These are phyloP conservation scores for Periconia sp. DNA, from an alignment of 2,329 filamentous ascomycete genomes.

Conservation along the genomic window DNA sequence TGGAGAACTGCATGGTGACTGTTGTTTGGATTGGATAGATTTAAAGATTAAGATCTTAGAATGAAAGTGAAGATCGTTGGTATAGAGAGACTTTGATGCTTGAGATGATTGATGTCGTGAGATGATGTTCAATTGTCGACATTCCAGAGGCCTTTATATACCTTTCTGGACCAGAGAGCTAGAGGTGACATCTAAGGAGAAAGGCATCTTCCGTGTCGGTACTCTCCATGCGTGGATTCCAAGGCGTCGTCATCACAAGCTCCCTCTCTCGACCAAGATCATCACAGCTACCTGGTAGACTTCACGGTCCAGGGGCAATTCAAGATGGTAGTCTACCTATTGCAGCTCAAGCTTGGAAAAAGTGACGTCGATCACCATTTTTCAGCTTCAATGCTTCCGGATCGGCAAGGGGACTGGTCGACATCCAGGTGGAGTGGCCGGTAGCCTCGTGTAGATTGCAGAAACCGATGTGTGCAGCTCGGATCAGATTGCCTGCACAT, in stretches of 20 bases:
- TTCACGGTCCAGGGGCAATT: slow-evolving; percentile 23
- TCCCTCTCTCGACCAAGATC: slow-evolving; percentile 23
- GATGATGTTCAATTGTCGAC: slow-evolving; percentile 28
- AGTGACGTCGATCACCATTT: slow-evolving; percentile 38
- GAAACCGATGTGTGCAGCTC: slow-evolving; percentile 27
- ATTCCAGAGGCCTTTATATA: slow-evolving; percentile 38
- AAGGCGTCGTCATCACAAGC: slow-evolving; percentile 33
- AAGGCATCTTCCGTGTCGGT: neutral
- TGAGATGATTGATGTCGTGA: slow-evolving; percentile 28
- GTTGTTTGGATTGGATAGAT: slow-evolving; percentile 12
- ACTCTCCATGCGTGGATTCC: slow-evolving; percentile 7
- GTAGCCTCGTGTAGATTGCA: slow-evolving; percentile 21
- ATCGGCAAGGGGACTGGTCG: slow-evolving; percentile 23
- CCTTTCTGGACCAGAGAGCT: slow-evolving; percentile 14
- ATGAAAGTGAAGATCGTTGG: slow-evolving; percentile 13
- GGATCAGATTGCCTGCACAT: slow-evolving; percentile 22
- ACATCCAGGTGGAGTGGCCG: slow-evolving; percentile 16
- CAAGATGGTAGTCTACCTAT: slow-evolving; percentile 17
- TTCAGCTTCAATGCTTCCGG: slow-evolving; percentile 29
- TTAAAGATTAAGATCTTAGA: slow-evolving; percentile 13
- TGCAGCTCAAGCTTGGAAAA: slow-evolving; percentile 9
- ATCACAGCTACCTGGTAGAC: slow-evolving; percentile 17
- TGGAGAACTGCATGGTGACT: slow-evolving; percentile 44
- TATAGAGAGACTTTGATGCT: no score
- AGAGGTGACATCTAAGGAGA: slow-evolving; percentile 13